Conservation (phyloP, 2,329 filamentous ascomycete genomes). For the Aspergillus viridinutans region DNA sequence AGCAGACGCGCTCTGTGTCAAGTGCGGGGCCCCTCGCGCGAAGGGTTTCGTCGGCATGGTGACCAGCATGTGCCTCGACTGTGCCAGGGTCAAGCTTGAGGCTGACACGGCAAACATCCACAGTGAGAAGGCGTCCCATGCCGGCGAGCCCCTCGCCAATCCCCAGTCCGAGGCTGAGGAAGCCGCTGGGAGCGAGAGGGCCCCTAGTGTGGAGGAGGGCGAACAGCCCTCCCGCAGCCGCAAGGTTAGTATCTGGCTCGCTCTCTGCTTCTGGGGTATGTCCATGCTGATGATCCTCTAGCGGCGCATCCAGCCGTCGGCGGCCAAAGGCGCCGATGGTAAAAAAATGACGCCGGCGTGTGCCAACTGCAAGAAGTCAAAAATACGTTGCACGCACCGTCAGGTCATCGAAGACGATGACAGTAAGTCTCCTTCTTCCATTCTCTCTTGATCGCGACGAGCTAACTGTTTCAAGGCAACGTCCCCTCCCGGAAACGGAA, state of each 20-base stretch:
- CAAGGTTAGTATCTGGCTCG: background rate
- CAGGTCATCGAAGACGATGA: background rate
- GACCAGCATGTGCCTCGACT: background rate
- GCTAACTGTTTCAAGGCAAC: background rate
- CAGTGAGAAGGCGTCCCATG: background rate
- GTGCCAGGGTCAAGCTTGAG: background rate
- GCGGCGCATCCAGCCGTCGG: constrained; percentile 1
- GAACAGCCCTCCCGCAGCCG: background rate
- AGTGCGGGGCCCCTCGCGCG: background rate
- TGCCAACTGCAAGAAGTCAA: constrained; percentile 19
- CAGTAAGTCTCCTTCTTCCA: background rate
- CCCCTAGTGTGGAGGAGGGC: background rate
- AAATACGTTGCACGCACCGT: constrained; percentile 25
- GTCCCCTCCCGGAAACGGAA: constrained; percentile 4
- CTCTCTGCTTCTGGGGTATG: background rate
- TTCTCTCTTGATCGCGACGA: background rate
- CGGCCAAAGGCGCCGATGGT: background rate
- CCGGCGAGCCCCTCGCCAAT: background rate
- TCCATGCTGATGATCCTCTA: background rate
- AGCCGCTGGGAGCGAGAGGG: constrained; percentile 1
- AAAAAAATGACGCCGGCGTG: constrained; percentile 15
- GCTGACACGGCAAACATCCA: background rate
- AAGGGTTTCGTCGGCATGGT: constrained; percentile 1
- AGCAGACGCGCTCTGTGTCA: background rate
- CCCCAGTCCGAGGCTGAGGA: background rate